Evolutionary conservation across 768 basidiomycete species (phyloP).

Genomic region (Lentinula detonsa): DNA sequence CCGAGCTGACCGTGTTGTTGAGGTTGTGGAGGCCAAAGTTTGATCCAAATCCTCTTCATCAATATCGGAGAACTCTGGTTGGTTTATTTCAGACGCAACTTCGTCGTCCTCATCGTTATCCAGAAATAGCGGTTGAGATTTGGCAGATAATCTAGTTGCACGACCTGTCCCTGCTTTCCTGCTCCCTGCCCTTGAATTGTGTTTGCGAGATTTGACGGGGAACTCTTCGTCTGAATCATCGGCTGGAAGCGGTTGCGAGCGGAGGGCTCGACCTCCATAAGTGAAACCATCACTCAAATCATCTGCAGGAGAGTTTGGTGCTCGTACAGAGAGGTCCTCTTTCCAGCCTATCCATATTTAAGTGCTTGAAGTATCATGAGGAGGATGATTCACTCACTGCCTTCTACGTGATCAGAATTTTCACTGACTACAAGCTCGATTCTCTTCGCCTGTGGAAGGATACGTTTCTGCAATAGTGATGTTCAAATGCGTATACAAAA

Average conservation of each 20-base stretch:
- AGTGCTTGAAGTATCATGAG: background rate
- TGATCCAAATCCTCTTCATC: conserved; percentile 8
- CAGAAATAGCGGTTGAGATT: conserved; percentile 45
- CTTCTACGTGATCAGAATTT: conserved; percentile 47
- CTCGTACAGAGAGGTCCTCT: background rate
- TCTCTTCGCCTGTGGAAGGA: conserved; percentile 19
- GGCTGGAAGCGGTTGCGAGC: conserved; percentile 6
- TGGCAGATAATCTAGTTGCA: conserved; percentile 18
- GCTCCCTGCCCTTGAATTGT: conserved; percentile 18
- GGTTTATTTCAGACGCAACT: conserved; percentile 10
- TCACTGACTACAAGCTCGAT: conserved; percentile 49
- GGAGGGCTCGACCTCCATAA: background rate
- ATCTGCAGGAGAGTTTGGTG: background rate
- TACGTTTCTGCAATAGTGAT: conserved; percentile 20
- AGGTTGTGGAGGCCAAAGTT: conserved; percentile 22
- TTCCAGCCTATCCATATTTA: background rate
- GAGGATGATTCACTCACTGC: conserved; percentile 28
- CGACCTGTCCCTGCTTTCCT: conserved; percentile 13
- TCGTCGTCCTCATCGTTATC: conserved; percentile 22
- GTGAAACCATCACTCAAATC: background rate
- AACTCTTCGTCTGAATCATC: conserved; percentile 11
- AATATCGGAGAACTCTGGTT: conserved; percentile 15
- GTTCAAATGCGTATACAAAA: background rate
- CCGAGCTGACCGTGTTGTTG: conserved; percentile 13
- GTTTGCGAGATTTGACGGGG: background rate